A percentile compares a stretch with the other conserved stretches of the same genome.
phyloP scores from a whole-genome alignment of 176 grass and related monocot genomes.

The Secale cereale region DNA sequence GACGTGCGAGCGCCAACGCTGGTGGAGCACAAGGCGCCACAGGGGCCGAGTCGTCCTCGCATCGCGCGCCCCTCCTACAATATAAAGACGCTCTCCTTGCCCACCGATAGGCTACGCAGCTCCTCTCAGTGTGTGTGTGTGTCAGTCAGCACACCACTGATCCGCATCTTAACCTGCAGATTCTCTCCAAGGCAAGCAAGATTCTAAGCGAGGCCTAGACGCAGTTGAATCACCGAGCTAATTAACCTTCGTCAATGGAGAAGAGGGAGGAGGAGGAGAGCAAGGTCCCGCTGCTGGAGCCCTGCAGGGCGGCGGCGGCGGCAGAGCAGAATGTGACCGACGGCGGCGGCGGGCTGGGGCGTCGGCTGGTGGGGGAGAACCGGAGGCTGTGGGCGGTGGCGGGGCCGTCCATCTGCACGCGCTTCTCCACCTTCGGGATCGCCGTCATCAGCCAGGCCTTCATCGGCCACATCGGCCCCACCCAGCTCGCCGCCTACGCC shows the following conservation, averaged over 20 bases:
- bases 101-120: too few relatives aligned
- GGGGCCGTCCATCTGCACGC: conserved; percentile 67
- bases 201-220: neutral
- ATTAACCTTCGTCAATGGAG: neutral
- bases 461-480: conserved; percentile 77
- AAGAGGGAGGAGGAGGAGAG: neutral
- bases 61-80: too few relatives aligned
- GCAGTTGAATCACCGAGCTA: too few relatives aligned
- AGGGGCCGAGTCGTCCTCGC: neutral
- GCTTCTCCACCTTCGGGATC: conserved; percentile 75
- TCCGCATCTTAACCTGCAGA: neutral
- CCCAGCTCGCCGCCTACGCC: conserved; percentile 75
- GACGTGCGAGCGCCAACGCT: too few relatives aligned
- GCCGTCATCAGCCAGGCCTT: conserved; percentile 89
- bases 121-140: too few relatives aligned
- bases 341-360: neutral
- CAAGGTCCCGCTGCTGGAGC: neutral
- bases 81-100: too few relatives aligned
- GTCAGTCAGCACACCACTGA: neutral
- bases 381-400: conserved; percentile 84
- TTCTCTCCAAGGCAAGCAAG: neutral
- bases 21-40: too few relatives aligned
- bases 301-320: neutral
- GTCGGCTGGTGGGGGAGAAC: conserved; percentile 60
- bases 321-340: neutral